Conservation (phyloP, 2,329 filamentous ascomycete species). For the Diplodia sapinea region DNA sequence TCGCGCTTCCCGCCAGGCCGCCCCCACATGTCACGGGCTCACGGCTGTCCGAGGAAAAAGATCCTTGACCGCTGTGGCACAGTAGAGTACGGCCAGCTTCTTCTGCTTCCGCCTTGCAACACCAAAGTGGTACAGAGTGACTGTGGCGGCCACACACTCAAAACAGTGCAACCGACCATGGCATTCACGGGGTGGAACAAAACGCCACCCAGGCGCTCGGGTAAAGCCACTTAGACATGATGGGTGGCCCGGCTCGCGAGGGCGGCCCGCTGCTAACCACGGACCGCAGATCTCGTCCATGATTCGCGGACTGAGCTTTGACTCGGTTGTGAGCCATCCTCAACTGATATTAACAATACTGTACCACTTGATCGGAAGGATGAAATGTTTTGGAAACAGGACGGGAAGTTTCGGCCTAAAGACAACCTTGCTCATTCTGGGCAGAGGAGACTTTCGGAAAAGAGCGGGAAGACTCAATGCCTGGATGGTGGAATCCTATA, state of each 20-base stretch:
- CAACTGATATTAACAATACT: background rate
- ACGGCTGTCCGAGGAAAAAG: background rate
- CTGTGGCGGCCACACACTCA: background rate
- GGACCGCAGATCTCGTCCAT: background rate
- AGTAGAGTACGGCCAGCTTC: background rate
- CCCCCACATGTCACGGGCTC: conserved; percentile 5
- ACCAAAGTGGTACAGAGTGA: background rate
- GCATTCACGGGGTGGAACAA: too few relatives aligned
- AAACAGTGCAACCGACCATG: too few relatives aligned
- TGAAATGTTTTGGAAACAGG: background rate
- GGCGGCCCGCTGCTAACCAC: conserved; percentile 1
- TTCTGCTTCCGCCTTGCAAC: background rate
- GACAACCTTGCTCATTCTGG: too few relatives aligned
- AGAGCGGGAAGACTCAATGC: too few relatives aligned
- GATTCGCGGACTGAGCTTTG: background rate
- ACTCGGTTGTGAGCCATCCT: background rate
- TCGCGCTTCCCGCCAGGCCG: background rate
- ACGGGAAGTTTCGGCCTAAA: too few relatives aligned
- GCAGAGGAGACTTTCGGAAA: too few relatives aligned
- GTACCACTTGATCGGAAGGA: background rate
- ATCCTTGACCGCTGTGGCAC: conserved; percentile 11
- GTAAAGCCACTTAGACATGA: background rate
- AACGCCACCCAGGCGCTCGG: background rate
- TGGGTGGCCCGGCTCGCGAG: background rate
- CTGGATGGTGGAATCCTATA: background rate